Base-by-base conservation (phyloP, 495 filamentous ascomycete species). In the Pseudevernia furfuracea region DNA sequence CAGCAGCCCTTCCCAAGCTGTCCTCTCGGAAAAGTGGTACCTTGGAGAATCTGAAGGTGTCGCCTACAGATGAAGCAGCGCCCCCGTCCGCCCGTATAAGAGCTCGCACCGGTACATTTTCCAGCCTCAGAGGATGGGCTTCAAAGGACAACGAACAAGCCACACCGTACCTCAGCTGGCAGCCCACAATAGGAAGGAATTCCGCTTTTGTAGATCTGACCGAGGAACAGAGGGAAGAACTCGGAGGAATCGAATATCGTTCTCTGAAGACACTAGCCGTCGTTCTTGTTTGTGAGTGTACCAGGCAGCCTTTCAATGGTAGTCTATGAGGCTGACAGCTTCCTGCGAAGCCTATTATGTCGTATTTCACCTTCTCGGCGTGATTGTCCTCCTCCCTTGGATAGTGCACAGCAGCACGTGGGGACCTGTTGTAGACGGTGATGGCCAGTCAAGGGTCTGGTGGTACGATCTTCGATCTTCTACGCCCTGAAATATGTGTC, bases 221-320 rank as follows among this genome's bases (percentile, higher is more conserved):
- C 0, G 89, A 95, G 72, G 90, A 90, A 64, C 92, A 97, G 74
- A 82, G 92, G 58, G 90, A 97, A 68, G 93, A 97, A 71, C 79
- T 97, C 17, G 92, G 92, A 5, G 92, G 92, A 17, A 96, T 97
- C 55, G 92, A 97, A 75, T 97, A 97, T 71, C 84, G 93, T 11
- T 87, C 92, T 0, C 75, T 97, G 52, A 96, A 96, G 73, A 90
- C 90, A 9, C 73, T 97, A 43, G 87, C 89, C 2, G 74, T 89
- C 52, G 85, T 96, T 34, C 77, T 96, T 58, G 84, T 87, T 3
- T 74, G 75, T 78, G 66, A 67, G 77, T 71, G 23, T 10, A 44
- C 14, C 53, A 17, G 6, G n/a, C 32, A 34, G 37, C 3, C 34
- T 3, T 21, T 39, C 14, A 23, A 25, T 39, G 15, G 19, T 36